Base-by-base conservation (phyloP, 2,329 filamentous ascomycete species). In the Hysterium pulicare region DNA sequence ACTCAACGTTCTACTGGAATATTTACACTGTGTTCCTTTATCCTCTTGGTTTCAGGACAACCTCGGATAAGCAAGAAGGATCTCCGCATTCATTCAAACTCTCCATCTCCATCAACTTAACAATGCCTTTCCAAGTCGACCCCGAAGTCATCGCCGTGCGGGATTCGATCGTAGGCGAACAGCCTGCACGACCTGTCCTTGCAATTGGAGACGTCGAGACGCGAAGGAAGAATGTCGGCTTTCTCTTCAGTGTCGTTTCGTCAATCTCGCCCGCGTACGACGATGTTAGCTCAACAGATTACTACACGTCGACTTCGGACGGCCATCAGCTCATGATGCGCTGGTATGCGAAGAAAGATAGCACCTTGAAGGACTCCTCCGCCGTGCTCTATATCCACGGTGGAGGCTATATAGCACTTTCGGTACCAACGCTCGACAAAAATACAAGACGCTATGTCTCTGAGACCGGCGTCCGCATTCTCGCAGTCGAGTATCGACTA, bases 401-500 rank as follows among this genome's bases (percentile, higher is more conserved):
- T 22, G 71, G 70, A 16, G 70, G 70, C 19, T 61, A 11, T 51
- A 38, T 24, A 19, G 28, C 16, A 33, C 19, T 13, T 57, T 65
- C 16, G 50, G 59, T 0, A 35, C 57, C 15, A 56, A 45, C 28
- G 49, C 53, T 2, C 48, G 70, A 16, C 48, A 55, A 2, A 37
- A 38, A 13, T 13, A 28, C 13, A 28, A 8, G 8, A 7, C 24
- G 24, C 16, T 50, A 58, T 11, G 61, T 66, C 5, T 32, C 38
- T 4, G 42, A 45, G 1, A 54, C 58, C 1, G 55, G 59, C 2
- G 54, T 72, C 1, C 61, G 61, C 5, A 54, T 69, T 24, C 58
- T 72, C 37, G 55, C 55, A 0, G 54, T 73, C 15, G 64, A 71
- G 11, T 74, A 71, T 50, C 67, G 71, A 4, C 55, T 70, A 0